phyloP scores from a whole-genome alignment of 306 rosid genomes.

The Astragalus membranaceus region DNA sequence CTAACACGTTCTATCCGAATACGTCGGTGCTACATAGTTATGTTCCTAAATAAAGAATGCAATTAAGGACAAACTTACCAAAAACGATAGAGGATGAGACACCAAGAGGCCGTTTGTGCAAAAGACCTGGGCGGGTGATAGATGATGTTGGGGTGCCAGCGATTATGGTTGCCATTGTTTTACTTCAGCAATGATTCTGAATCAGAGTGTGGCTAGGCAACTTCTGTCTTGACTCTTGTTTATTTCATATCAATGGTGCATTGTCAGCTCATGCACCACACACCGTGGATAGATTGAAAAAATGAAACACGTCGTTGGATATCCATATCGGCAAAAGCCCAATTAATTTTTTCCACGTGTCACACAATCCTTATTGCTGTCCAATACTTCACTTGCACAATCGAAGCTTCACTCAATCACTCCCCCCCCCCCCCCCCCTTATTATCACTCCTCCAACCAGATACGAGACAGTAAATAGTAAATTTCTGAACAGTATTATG shows the following conservation, averaged over 20 bases:
- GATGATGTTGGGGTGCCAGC: slow-evolving; percentile 51
- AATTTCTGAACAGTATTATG: background rate
- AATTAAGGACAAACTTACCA: slow-evolving; percentile 32
- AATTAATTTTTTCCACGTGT: slow-evolving; percentile 46
- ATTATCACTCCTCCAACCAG: background rate
- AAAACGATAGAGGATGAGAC: slow-evolving; percentile 52
- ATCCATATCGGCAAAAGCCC: slow-evolving; percentile 45
- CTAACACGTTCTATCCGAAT: too few species aligned
- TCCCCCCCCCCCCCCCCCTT: too few species aligned
- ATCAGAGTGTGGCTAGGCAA: slow-evolving; percentile 1
- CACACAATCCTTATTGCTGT: slow-evolving; percentile 18
- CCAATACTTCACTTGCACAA: background rate
- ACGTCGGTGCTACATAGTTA: too few species aligned
- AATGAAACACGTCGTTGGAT: slow-evolving; percentile 27
- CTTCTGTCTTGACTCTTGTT: background rate
- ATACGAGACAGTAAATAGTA: background rate
- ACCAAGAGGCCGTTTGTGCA: slow-evolving; percentile 47
- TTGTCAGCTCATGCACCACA: slow-evolving; percentile 38
- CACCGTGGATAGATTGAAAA: slow-evolving; percentile 30
- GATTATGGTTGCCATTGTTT: slow-evolving; percentile 66
- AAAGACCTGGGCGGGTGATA: slow-evolving; percentile 39
- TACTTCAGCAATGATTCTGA: background rate
- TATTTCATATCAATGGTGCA: slow-evolving; percentile 30
- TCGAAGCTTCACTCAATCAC: background rate
- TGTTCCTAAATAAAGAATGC: too few species aligned